Percentiles rank a stretch among this genome's conserved stretches.
Evolutionary conservation across 306 rosid genomes (phyloP).

Genomic region (Leucaena leucocephala): DNA sequence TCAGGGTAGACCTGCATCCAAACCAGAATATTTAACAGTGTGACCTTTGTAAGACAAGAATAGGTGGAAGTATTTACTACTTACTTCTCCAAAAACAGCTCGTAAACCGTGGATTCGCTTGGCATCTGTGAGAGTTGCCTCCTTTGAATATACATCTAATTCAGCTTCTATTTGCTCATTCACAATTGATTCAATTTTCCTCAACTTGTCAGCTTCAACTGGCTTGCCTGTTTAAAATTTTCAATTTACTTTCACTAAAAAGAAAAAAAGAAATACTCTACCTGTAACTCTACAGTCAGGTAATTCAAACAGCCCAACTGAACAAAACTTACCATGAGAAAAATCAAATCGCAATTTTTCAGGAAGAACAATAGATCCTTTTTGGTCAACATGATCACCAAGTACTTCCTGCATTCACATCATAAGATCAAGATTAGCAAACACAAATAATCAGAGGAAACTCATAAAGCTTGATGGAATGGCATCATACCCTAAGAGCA

Average conservation of each 20-base stretch:
- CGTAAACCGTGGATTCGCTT: constrained; percentile 79
- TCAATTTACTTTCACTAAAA: constrained; percentile 6
- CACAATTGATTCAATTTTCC: constrained; percentile 81
- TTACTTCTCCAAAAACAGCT: constrained; percentile 99
- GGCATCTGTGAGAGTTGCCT: constrained; percentile 76
- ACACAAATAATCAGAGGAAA: background rate
- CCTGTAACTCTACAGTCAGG: constrained; percentile 17
- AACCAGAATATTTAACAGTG: constrained; percentile 34
- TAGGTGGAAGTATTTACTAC: constrained; percentile 31
- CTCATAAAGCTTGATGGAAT: constrained; percentile 7
- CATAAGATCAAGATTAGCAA: constrained; percentile 33
- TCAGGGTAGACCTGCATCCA: constrained; percentile 87
- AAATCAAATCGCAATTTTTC: constrained; percentile 96
- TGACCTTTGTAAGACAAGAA: constrained; percentile 30
- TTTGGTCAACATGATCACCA: constrained; percentile 90
- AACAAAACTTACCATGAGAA: constrained; percentile 78
- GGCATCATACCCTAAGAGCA: constrained; percentile 82
- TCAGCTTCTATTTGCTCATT: constrained; percentile 86
- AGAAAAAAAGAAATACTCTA: constrained; percentile 34
- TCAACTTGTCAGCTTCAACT: constrained; percentile 71
- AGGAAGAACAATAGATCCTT: constrained; percentile 97
- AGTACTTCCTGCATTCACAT: constrained; percentile 76
- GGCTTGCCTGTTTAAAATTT: constrained; percentile 77
- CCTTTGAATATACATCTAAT: constrained; percentile 77
- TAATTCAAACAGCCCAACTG: constrained; percentile 24